Conservation (phyloP, 1,139 yeast genomes). For the Wickerhamomyces sp. region DNA sequence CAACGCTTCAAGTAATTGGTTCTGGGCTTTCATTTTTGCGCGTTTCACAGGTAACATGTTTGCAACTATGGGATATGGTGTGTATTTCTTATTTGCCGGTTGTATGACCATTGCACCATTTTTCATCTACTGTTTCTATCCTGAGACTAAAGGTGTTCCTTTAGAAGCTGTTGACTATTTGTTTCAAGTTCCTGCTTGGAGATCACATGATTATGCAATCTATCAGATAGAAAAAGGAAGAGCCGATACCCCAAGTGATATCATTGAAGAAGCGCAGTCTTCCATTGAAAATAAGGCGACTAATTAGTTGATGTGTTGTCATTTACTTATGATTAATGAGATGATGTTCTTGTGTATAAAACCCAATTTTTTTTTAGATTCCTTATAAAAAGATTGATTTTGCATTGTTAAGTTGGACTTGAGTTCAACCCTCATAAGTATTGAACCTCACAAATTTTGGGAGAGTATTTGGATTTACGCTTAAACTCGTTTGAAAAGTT, state of each 20-base stretch:
- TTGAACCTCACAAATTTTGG: constrained; percentile 21
- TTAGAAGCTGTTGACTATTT: constrained; percentile 40
- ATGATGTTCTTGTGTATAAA: too few relatives aligned
- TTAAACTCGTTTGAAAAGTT: constrained; percentile 16
- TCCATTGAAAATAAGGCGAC: neutral
- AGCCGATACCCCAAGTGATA: neutral
- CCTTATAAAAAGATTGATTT: too few relatives aligned
- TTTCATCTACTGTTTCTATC: constrained; percentile 33
- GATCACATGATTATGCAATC: constrained; percentile 7
- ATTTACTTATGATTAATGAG: too few relatives aligned
- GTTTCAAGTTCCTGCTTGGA: constrained; percentile 30
- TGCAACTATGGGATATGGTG: constrained; percentile 38
- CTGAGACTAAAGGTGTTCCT: constrained; percentile 44
- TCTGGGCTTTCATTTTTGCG: constrained; percentile 47
- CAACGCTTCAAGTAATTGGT: constrained; percentile 44
- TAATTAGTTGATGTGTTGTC: neutral
- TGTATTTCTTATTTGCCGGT: constrained; percentile 40
- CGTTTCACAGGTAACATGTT: constrained; percentile 42
- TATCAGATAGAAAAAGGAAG: neutral
- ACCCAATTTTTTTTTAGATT: too few relatives aligned
- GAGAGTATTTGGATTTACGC: constrained; percentile 12
- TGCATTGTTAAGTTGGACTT: too few relatives aligned
- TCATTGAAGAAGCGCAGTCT: neutral
- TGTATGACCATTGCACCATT: constrained; percentile 31
- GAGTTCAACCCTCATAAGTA: neutral